These are phyloP conservation scores for Solanum virginianum DNA, from an alignment of 257 asterid genomes.

Conservation along the genomic window DNA sequence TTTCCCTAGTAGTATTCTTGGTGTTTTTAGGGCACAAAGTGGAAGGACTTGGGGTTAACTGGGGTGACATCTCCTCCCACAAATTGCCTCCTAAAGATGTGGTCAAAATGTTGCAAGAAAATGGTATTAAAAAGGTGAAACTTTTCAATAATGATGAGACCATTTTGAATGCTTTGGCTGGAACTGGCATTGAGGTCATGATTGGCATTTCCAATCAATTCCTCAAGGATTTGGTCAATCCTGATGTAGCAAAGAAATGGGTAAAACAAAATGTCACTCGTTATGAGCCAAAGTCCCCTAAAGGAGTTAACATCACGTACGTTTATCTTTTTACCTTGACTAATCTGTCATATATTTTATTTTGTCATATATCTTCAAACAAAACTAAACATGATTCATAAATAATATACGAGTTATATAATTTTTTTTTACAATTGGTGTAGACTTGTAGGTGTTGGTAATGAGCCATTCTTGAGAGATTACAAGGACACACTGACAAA, in stretches of 20 bases:
- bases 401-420: background rate
- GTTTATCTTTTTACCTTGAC: background rate
- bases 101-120: slow-evolving; percentile 21
- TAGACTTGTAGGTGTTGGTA: slow-evolving; percentile 23
- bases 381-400: background rate
- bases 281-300: slow-evolving; percentile 3
- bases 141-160: slow-evolving; percentile 18
- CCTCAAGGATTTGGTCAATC: background rate
- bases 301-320: slow-evolving; percentile 35
- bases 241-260: slow-evolving; percentile 13
- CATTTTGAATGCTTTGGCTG: slow-evolving; percentile 24
- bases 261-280: slow-evolving; percentile 21
- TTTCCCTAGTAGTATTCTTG: background rate
- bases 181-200: slow-evolving; percentile 33
- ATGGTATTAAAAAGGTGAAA: slow-evolving; percentile 23
- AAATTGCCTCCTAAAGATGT: slow-evolving; percentile 18
- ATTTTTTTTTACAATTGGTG: background rate
- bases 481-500: slow-evolving; percentile 6
- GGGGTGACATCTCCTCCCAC: slow-evolving; percentile 23
- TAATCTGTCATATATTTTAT: background rate
- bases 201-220: slow-evolving; percentile 21
- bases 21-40: background rate
- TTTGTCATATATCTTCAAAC: too few species aligned
- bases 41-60: slow-evolving; percentile 23
- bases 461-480: slow-evolving; percentile 22